These are phyloP conservation scores for Pholiota conissans DNA, from an alignment of 768 basidiomycete genomes.

Conservation along the genomic window DNA sequence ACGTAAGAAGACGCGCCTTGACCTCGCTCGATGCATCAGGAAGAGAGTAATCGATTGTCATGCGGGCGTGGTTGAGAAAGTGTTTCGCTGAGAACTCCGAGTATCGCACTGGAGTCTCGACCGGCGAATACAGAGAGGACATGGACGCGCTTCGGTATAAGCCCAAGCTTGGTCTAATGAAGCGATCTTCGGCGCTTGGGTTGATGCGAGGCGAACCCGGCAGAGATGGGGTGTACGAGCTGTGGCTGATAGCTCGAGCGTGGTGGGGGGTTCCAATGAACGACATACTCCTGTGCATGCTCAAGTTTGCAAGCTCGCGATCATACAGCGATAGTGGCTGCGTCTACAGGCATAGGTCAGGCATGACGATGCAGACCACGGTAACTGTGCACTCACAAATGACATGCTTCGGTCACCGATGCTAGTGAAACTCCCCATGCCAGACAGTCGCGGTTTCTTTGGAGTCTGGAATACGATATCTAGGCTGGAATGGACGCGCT, in stretches of 20 bases:
- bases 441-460: conserved; percentile 33
- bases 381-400: conserved; percentile 18
- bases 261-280: conserved; percentile 14
- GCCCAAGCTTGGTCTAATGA: too few species aligned
- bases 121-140: conserved; percentile 16
- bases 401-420: too few species aligned
- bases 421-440: conserved; percentile 23
- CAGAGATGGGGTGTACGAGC: conserved; percentile 24
- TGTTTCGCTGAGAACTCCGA: conserved; percentile 26
- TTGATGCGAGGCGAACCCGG: conserved; percentile 7
- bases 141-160: conserved; percentile 25
- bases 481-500: conserved; percentile 32
- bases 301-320: neutral
- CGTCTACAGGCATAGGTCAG: conserved; percentile 1
- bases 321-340: conserved; percentile 3
- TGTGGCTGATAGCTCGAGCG: conserved; percentile 22
- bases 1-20: conserved; percentile 33
- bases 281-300: conserved; percentile 15
- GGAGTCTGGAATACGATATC: conserved; percentile 26
- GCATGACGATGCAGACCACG: conserved; percentile 3
- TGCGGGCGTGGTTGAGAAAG: conserved; percentile 21
- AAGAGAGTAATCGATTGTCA: conserved; percentile 25
- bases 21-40: conserved; percentile 16
- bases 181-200: neutral
- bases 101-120: conserved; percentile 12